phyloP scores from a whole-genome alignment of 345 rosid species.

The Boechera retrofracta region DNA sequence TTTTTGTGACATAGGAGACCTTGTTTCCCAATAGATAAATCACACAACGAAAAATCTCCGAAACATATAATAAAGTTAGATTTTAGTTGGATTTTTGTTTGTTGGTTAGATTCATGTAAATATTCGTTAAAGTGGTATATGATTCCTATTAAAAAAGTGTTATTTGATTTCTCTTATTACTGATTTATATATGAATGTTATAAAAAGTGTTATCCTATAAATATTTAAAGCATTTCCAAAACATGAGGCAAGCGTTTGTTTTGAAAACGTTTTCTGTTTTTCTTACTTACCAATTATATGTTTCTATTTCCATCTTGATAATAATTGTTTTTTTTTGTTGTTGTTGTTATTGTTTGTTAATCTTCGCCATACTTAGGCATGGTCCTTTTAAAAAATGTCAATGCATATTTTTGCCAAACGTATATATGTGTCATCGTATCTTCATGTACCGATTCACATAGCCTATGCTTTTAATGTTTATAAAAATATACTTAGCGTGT shows the following conservation, averaged over 20 bases:
- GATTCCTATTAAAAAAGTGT: not conserved
- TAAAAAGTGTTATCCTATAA: too few relatives aligned
- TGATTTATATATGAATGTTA: not conserved
- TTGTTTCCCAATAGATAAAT: too few relatives aligned
- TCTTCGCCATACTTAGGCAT: conserved; percentile 21
- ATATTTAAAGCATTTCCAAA: not conserved
- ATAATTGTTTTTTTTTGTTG: not conserved
- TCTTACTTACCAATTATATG: not conserved
- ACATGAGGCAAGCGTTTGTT: not conserved
- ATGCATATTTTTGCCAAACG: conserved; percentile 26
- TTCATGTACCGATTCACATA: conserved; percentile 32
- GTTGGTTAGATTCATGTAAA: not conserved
- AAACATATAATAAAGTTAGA: too few relatives aligned
- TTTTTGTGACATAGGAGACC: too few relatives aligned
- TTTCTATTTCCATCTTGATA: not conserved
- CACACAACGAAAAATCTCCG: too few relatives aligned
- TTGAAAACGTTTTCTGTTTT: not conserved
- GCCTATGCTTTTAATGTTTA: conserved; percentile 29
- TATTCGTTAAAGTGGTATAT: not conserved
- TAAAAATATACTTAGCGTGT: conserved; percentile 36
- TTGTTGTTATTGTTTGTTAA: not conserved
- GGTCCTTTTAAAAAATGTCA: not conserved
- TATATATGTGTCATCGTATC: conserved; percentile 18
- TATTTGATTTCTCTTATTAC: conserved; percentile 1
- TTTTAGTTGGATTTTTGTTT: not conserved